Conservation (phyloP, 2,329 filamentous ascomycete species). For the Aspergillus bombycis region DNA sequence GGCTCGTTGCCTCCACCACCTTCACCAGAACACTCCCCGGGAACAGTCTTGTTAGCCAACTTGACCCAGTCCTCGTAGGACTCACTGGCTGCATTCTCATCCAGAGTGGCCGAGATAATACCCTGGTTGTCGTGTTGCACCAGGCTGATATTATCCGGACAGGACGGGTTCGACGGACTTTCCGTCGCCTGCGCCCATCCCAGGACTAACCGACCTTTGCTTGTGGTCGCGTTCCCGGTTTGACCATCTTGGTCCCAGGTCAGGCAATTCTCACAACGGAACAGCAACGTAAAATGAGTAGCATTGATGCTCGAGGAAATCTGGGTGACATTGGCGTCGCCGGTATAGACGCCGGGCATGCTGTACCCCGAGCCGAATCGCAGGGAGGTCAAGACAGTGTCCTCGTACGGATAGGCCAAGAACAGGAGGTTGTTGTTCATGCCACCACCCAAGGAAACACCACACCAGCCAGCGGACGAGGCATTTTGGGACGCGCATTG, state of each 20-base stretch:
- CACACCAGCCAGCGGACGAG: conserved; percentile 60
- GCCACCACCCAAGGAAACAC: conserved; percentile 57
- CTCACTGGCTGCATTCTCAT: conserved; percentile 48
- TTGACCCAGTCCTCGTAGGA: conserved; percentile 37
- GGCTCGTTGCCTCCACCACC: conserved; percentile 11
- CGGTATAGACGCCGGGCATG: conserved; percentile 61
- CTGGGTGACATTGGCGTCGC: conserved; percentile 64
- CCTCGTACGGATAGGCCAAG: conserved; percentile 59
- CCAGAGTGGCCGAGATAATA: conserved; percentile 55
- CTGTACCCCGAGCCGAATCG: conserved; percentile 63
- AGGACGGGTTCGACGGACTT: conserved; percentile 44
- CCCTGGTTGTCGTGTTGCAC: conserved; percentile 60
- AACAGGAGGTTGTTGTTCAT: conserved; percentile 65
- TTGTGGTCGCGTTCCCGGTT: conserved; percentile 50
- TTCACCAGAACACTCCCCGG: conserved; percentile 15
- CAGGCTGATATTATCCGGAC: conserved; percentile 50
- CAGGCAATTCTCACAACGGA: conserved; percentile 64
- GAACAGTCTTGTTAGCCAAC: conserved; percentile 28
- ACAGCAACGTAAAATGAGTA: conserved; percentile 65
- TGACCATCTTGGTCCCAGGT: conserved; percentile 56
- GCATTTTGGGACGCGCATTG: conserved; percentile 51
- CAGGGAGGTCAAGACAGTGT: conserved; percentile 60
- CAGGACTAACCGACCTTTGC: conserved; percentile 49
- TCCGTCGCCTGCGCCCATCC: conserved; percentile 59
- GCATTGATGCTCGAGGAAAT: conserved; percentile 62